These are phyloP conservation scores for Pseudomonodictys pantanalensis DNA, from an alignment of 495 filamentous ascomycete species.

Conservation along the genomic window DNA sequence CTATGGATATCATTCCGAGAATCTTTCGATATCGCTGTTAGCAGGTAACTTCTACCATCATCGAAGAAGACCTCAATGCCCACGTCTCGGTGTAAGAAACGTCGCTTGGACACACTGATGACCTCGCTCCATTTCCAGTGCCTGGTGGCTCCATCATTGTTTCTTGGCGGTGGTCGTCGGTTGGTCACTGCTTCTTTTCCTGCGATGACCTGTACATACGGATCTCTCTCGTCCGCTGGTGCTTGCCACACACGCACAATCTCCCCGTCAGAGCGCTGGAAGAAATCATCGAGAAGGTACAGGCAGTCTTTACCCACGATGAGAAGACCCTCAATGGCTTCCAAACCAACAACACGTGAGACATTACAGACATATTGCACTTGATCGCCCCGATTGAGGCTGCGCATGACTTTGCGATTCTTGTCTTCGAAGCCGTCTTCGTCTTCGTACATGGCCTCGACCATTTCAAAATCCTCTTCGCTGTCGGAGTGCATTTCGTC, in stretches of 20 bases:
- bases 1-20: constrained; percentile 75
- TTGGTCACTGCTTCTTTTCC: constrained; percentile 48
- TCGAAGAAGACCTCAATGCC: constrained; percentile 95
- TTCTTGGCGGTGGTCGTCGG: constrained; percentile 56
- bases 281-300: constrained; percentile 92
- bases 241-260: constrained; percentile 96
- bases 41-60: constrained; percentile 89
- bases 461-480: constrained; percentile 84
- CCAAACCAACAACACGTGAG: constrained; percentile 87
- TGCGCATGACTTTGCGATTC: constrained; percentile 94
- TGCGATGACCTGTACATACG: constrained; percentile 89
- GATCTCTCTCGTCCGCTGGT: constrained; percentile 85
- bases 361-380: constrained; percentile 96
- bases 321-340: constrained; percentile 86
- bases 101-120: constrained; percentile 92
- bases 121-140: constrained; percentile 94
- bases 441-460: constrained; percentile 81
- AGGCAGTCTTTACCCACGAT: constrained; percentile 90
- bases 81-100: constrained; percentile 93
- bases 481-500: constrained; percentile 24
- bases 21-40: constrained; percentile 71
- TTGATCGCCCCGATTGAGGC: constrained; percentile 82
- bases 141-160: constrained; percentile 72
- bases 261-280: constrained; percentile 90
- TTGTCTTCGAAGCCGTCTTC: constrained; percentile 92